Conservation (phyloP, 495 filamentous ascomycete species). For the Annulohypoxylon bovei region DNA sequence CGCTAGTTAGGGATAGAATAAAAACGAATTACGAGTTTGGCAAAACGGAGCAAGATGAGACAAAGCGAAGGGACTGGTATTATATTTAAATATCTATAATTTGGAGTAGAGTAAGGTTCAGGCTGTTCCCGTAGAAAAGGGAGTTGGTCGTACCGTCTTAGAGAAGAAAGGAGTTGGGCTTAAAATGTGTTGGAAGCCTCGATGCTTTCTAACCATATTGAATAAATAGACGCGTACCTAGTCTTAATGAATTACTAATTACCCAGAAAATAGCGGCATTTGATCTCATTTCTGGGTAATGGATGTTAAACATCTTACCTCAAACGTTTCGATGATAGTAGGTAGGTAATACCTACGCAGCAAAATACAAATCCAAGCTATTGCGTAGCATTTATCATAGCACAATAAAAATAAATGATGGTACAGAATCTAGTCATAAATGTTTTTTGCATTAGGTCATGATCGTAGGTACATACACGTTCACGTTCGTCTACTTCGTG, state of each 20-base stretch:
- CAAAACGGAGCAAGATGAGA: not conserved
- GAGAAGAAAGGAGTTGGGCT: not conserved
- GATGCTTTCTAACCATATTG: not conserved
- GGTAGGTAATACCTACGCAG: no score
- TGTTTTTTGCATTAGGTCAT: slow-evolving; percentile 39
- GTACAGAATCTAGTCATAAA: slow-evolving; percentile 26
- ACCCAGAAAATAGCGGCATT: not conserved
- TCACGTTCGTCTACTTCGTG: slow-evolving; percentile 1
- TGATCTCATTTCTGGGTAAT: not conserved
- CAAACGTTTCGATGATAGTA: no score
- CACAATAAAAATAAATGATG: not conserved
- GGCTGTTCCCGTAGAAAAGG: not conserved
- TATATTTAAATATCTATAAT: not conserved
- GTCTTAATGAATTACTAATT: not conserved
- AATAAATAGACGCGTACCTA: not conserved
- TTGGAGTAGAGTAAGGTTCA: not conserved
- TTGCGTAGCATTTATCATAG: no score
- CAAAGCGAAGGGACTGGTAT: slow-evolving; percentile 4
- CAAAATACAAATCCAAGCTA: no score
- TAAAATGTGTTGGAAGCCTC: not conserved
- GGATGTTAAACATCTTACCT: no score
- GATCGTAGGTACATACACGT: slow-evolving; percentile 32
- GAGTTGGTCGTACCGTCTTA: not conserved
- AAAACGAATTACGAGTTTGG: not conserved
- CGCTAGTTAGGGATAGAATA: not conserved